Evolutionary conservation across 208 protist species (phyloP), one percentile per base, ranked within the genome.

Genomic region (Tritrichomonas foetus): DNA sequence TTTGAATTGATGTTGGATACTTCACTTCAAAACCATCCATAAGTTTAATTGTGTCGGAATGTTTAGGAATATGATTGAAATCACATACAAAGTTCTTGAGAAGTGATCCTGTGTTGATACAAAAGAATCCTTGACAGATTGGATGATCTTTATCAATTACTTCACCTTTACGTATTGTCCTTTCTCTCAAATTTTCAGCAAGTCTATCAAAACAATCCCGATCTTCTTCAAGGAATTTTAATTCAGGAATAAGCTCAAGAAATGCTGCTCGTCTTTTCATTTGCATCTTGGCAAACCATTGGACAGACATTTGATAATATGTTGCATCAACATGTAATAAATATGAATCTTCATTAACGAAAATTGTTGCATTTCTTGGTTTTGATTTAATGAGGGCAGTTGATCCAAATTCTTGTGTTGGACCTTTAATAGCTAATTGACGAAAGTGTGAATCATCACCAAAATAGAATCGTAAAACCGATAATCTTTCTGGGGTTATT

Each of bases 321-420:
- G 33, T 22, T 14, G 44, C 27, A 39, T 89, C 78, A 50, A 89
- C 78, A 16, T 33, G 78, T 57, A 89, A 20, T 53, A 89, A n/a
- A 39, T 53, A n/a, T 39, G 41, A 53, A 3, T 25, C n/a, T 47
- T 89, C 41, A 8, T 44, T 33, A 39, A 89, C 41, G 30, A 53
- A 57, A 20, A 89, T 89, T 36, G 78, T 89, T 27, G 78, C 78
- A n/a, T 89, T 89, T 57, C 78, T 41, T 1, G 47, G 47, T 33
- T 47, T 33, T 39, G 33, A 20, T 20, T 89, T 89, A 57, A 57
- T 89, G 1, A 89, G 44, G 11, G 78, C 78, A 20, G 47, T 47
- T 30, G 47, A 57, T 61, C 78, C 78, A 36, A 89, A 89, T 57
- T 89, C 78, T 30, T 53, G 78, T 89, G 44, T 89, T 3, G 78